These are phyloP conservation scores for Aspergillus ochraceoroseus DNA, from an alignment of 2,329 filamentous ascomycete species.

Conservation along the genomic window DNA sequence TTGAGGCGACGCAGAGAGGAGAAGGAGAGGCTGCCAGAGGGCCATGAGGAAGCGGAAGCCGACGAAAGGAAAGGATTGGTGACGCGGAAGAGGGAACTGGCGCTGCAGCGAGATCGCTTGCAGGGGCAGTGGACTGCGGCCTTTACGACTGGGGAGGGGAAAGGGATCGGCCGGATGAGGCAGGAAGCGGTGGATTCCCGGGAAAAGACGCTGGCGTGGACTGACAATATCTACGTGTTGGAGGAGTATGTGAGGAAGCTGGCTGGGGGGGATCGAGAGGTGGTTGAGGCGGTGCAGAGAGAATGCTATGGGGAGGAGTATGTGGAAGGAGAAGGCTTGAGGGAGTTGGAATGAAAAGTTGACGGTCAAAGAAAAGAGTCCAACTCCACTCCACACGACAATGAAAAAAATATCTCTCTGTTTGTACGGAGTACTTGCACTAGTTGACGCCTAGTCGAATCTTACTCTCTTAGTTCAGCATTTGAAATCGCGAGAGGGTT, in stretches of 20 bases:
- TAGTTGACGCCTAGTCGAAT: no score
- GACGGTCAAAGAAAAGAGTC: constrained; percentile 1
- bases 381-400: neutral
- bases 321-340: constrained; percentile 51
- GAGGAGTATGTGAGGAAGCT: constrained; percentile 40
- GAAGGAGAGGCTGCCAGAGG: constrained; percentile 21
- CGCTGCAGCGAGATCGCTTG: constrained; percentile 32
- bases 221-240: constrained; percentile 44
- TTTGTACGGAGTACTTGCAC: neutral
- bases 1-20: constrained; percentile 37
- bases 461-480: no score
- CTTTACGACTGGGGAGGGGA: constrained; percentile 30
- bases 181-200: constrained; percentile 30
- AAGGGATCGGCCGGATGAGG: constrained; percentile 31
- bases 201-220: constrained; percentile 35
- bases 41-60: constrained; percentile 15
- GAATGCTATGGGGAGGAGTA: constrained; percentile 53
- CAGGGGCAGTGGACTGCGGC: constrained; percentile 20
- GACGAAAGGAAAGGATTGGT: constrained; percentile 23
- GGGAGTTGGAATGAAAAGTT: constrained; percentile 32
- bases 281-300: constrained; percentile 42
- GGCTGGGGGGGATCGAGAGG: constrained; percentile 43
- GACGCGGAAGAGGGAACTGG: constrained; percentile 22
- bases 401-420: neutral
- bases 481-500: no score